These are phyloP conservation scores for Epicoccum nigrum DNA, from an alignment of 2,329 filamentous ascomycete genomes.

Conservation along the genomic window DNA sequence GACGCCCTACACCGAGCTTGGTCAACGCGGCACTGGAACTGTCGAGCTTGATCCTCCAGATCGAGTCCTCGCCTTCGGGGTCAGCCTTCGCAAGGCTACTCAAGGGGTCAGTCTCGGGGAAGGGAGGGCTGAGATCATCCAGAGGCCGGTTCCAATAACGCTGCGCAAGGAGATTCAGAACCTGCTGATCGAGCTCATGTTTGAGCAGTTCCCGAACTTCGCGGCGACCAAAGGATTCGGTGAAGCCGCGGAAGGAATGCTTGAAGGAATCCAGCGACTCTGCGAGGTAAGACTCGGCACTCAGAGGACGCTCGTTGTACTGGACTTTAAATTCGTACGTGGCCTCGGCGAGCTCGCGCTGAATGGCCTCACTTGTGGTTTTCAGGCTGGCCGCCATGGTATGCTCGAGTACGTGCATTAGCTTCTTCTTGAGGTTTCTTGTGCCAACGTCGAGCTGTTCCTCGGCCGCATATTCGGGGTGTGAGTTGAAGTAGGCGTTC, in stretches of 20 bases:
- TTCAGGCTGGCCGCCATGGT: slow-evolving; percentile 95
- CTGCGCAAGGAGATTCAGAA: slow-evolving; percentile 89
- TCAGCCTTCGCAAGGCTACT: slow-evolving; percentile 83
- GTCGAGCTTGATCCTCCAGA: slow-evolving; percentile 94
- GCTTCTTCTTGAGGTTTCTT: slow-evolving; percentile 84
- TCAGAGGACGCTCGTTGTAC: slow-evolving; percentile 94
- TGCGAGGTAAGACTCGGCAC: slow-evolving; percentile 93
- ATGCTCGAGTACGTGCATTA: slow-evolving; percentile 96
- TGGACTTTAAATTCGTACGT: slow-evolving; percentile 99
- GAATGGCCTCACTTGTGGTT: slow-evolving; percentile 87
- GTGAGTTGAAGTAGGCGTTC: slow-evolving; percentile 80
- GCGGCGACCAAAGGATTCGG: slow-evolving; percentile 84
- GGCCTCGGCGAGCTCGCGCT: slow-evolving; percentile 93
- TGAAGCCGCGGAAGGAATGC: slow-evolving; percentile 94
- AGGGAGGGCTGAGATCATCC: slow-evolving; percentile 73
- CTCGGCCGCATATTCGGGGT: slow-evolving; percentile 80
- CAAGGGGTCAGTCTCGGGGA: slow-evolving; percentile 73
- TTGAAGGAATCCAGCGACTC: slow-evolving; percentile 97
- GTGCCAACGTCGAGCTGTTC: slow-evolving; percentile 81
- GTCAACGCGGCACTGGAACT: slow-evolving; percentile 89
- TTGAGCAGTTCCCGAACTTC: slow-evolving; percentile 92
- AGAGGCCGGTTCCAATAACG: slow-evolving; percentile 98
- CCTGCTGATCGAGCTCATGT: slow-evolving; percentile 89
- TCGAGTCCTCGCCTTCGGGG: slow-evolving; percentile 71
- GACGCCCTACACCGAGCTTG: slow-evolving; percentile 88